Evolutionary conservation across 176 grass and related monocot genomes (phyloP).

Genomic region (Thalia dealbata): DNA sequence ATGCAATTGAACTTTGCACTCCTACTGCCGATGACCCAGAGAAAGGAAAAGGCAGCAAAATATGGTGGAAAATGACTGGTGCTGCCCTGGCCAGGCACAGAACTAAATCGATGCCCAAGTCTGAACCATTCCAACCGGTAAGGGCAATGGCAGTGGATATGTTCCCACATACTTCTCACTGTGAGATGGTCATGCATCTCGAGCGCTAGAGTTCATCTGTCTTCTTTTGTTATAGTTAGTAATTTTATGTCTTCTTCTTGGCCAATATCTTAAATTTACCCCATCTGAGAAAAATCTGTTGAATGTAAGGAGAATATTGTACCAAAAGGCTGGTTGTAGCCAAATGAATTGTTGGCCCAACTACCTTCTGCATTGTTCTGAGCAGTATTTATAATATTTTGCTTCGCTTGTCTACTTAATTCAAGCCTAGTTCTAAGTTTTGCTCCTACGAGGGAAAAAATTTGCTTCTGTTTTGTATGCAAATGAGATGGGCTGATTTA

Average conservation of each 20-base stretch:
- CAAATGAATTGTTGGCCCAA: background rate
- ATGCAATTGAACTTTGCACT: slow-evolving; percentile 91
- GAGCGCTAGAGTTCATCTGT: slow-evolving; percentile 36
- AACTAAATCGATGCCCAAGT: slow-evolving; percentile 84
- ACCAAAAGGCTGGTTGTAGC: no score
- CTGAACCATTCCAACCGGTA: slow-evolving; percentile 64
- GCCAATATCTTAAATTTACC: background rate
- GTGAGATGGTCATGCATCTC: slow-evolving; percentile 94
- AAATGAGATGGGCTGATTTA: background rate
- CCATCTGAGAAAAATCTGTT: background rate
- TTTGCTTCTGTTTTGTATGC: background rate
- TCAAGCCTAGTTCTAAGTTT: background rate
- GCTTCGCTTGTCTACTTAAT: background rate
- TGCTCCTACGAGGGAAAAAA: background rate
- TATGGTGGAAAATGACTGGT: slow-evolving; percentile 67
- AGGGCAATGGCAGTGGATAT: slow-evolving; percentile 88
- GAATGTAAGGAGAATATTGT: background rate
- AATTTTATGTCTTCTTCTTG: background rate
- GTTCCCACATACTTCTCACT: slow-evolving; percentile 83
- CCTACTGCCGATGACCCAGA: slow-evolving; percentile 56
- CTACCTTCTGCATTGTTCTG: background rate
- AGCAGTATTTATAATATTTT: background rate
- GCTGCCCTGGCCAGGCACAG: slow-evolving; percentile 65
- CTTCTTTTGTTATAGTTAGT: background rate
- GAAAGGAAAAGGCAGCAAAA: slow-evolving; percentile 65